These are phyloP conservation scores for Polysphondylium violaceum DNA, from an alignment of 78 protist genomes.

Conservation along the genomic window DNA sequence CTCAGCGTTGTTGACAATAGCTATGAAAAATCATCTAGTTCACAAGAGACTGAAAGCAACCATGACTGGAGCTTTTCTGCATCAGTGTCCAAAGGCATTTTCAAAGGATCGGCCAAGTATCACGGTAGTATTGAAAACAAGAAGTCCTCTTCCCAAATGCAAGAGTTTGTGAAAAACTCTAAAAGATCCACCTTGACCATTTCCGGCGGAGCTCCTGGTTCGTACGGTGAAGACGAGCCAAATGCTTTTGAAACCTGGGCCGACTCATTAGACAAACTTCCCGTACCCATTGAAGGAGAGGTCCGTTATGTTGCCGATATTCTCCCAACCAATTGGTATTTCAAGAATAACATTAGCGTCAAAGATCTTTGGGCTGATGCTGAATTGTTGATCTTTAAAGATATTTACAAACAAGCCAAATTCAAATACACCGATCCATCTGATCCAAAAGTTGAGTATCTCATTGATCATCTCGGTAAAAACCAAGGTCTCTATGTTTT, in stretches of 20 bases:
- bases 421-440: too few species aligned
- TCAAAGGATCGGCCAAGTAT: not conserved
- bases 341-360: not conserved
- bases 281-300: constrained; percentile 4
- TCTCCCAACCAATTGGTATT: constrained; percentile 3
- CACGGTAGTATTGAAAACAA: not conserved
- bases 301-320: not conserved
- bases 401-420: too few species aligned
- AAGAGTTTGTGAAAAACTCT: not conserved
- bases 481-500: too few species aligned
- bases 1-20: not conserved
- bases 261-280: not conserved
- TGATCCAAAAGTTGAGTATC: too few species aligned
- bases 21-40: not conserved
- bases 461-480: too few species aligned
- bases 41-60: not conserved
- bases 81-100: not conserved
- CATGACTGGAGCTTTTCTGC: not conserved
- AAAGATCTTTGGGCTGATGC: not conserved
- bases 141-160: not conserved
- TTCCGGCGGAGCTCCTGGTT: constrained; percentile 23
- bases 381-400: too few species aligned
- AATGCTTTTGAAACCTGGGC: not conserved
- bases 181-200: not conserved
- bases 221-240: constrained; percentile 18